Conservation (phyloP, 2,329 filamentous ascomycete species). For the Phoma sp. region DNA sequence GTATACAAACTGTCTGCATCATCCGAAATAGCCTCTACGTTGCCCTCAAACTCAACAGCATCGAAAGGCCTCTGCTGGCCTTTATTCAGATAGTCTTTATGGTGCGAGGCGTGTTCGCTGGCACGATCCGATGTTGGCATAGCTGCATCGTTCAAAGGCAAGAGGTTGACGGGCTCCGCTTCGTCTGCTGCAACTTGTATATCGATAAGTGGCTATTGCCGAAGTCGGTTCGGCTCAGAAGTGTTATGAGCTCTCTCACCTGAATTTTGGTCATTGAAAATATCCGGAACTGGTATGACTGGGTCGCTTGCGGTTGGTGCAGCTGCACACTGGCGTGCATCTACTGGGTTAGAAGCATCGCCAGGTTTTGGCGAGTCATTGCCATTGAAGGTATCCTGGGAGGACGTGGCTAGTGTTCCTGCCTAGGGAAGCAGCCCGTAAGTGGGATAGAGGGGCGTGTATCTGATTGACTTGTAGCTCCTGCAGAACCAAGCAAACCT, state of each 20-base stretch:
- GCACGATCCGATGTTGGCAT: no score
- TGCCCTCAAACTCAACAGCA: not conserved
- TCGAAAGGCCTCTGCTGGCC: not conserved
- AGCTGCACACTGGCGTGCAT: not conserved
- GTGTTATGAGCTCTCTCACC: not conserved
- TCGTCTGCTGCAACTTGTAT: no score
- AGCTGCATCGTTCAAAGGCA: no score
- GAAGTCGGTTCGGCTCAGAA: not conserved
- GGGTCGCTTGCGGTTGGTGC: not conserved
- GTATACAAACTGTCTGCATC: not conserved
- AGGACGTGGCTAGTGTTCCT: not conserved
- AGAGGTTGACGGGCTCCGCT: no score
- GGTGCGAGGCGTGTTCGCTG: not conserved
- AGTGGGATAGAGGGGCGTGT: not conserved
- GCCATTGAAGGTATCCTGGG: not conserved
- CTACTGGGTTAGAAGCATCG: not conserved
- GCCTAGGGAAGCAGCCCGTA: not conserved
- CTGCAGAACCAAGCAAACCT: not conserved
- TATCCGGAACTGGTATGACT: not conserved
- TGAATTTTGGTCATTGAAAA: not conserved
- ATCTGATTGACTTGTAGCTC: constrained; percentile 1
- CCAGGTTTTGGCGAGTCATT: not conserved
- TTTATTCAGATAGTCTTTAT: no score
- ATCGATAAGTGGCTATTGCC: no score
- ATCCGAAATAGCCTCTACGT: not conserved